A percentile compares a stretch with the other conserved stretches of the same genome.
Evolutionary conservation across 2,329 filamentous ascomycete species (phyloP).

Genomic region (Lachnellula occidentalis): DNA sequence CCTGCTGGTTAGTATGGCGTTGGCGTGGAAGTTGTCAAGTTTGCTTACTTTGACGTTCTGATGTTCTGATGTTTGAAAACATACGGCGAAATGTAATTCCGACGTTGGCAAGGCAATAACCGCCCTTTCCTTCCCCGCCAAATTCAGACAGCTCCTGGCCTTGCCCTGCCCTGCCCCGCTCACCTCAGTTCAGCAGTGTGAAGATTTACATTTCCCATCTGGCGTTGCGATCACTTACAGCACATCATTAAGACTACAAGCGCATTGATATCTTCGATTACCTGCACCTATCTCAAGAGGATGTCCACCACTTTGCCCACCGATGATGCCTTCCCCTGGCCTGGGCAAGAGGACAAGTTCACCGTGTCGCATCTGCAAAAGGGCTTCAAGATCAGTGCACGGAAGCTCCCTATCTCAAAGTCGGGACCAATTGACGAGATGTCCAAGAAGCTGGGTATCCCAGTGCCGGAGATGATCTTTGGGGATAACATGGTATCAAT

Average conservation of each 20-base stretch:
- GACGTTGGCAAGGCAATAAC: conserved; percentile 3
- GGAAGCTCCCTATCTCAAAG: conserved; percentile 93
- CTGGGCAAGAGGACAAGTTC: conserved; percentile 44
- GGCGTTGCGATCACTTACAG: background rate
- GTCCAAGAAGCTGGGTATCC: conserved; percentile 71
- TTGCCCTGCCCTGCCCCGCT: background rate
- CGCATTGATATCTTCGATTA: background rate
- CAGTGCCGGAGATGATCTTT: conserved; percentile 98
- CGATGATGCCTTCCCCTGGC: conserved; percentile 51
- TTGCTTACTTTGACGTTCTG: background rate
- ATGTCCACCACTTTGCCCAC: conserved; percentile 22
- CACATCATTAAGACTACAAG: background rate
- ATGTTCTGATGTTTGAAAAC: background rate
- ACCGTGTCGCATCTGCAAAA: conserved; percentile 54
- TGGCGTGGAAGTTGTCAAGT: background rate
- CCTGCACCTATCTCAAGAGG: background rate
- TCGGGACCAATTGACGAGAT: conserved; percentile 84
- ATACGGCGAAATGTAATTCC: background rate
- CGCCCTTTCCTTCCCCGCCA: background rate
- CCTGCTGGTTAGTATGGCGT: conserved; percentile 19
- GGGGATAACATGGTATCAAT: conserved; percentile 85
- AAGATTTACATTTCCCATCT: background rate
- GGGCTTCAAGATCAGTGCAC: conserved; percentile 70
- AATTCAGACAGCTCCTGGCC: background rate
- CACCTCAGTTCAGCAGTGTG: no score